Evolutionary conservation across 257 asterid species (phyloP).

Genomic region (Nemophila menziesii): DNA sequence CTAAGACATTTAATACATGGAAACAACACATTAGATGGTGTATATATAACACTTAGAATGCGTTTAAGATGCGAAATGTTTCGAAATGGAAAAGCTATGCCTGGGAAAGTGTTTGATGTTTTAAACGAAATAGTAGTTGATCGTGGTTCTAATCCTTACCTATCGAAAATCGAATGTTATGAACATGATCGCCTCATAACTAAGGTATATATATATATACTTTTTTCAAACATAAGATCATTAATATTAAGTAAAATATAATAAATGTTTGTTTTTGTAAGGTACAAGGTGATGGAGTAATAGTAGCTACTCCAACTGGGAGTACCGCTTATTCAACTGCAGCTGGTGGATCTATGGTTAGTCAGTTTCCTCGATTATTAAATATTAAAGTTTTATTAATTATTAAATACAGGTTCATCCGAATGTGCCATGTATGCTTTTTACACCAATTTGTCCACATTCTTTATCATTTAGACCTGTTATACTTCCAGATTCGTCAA

Average conservation of each 20-base stretch:
- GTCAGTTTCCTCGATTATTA: too few species aligned
- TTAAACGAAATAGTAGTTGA: slow-evolving; percentile 92
- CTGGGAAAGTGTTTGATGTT: slow-evolving; percentile 89
- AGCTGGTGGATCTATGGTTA: slow-evolving; percentile 99
- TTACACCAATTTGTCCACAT: slow-evolving; percentile 97
- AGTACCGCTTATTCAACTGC: slow-evolving; percentile 52
- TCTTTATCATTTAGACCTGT: slow-evolving; percentile 97
- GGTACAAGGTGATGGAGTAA: too few species aligned
- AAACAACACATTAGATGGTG: slow-evolving; percentile 67
- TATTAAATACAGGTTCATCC: slow-evolving; percentile 76
- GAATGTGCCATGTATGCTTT: slow-evolving; percentile 97
- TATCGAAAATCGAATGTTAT: slow-evolving; percentile 87
- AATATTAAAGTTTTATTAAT: too few species aligned
- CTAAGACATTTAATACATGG: slow-evolving; percentile 84
- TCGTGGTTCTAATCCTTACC: slow-evolving; percentile 98
- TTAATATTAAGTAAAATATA: too few species aligned
- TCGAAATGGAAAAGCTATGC: slow-evolving; percentile 81
- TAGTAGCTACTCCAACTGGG: too few species aligned
- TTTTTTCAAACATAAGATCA: background rate
- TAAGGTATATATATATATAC: slow-evolving; percentile 39
- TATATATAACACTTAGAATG: slow-evolving; percentile 90
- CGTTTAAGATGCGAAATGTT: slow-evolving; percentile 90
- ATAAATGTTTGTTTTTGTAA: too few species aligned
- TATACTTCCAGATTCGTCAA: slow-evolving; percentile 95
- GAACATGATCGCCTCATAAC: slow-evolving; percentile 98